Evolutionary conservation across 805 yeast species (phyloP).

Genomic region (Candida argentea): DNA sequence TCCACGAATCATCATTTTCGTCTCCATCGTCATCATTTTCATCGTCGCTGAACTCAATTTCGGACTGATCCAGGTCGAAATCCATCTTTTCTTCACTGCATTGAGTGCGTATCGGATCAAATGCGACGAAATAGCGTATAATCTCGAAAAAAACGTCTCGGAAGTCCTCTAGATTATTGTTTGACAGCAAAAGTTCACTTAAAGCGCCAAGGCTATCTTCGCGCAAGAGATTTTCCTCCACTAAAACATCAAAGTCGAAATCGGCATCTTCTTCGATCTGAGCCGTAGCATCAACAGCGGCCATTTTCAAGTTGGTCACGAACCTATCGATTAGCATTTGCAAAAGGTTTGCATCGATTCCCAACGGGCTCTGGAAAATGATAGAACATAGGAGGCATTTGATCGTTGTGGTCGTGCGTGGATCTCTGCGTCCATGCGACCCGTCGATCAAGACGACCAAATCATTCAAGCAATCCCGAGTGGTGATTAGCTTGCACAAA

Average conservation of each 20-base stretch:
- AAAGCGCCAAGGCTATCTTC: conserved; percentile 40
- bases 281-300: neutral
- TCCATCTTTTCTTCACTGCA: conserved; percentile 19
- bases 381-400: conserved; percentile 5
- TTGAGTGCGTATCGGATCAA: conserved; percentile 18
- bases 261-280: conserved; percentile 13
- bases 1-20: conserved; percentile 45
- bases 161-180: conserved; percentile 5
- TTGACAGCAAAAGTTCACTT: conserved; percentile 18
- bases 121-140: conserved; percentile 15
- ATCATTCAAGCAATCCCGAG: conserved; percentile 2
- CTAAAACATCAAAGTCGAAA: conserved; percentile 34
- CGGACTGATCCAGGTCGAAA: conserved; percentile 8
- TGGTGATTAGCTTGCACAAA: conserved; percentile 16
- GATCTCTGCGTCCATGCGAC: neutral
- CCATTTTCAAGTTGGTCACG: conserved; percentile 2
- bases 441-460: conserved; percentile 1
- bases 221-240: conserved; percentile 36
- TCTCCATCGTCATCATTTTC: conserved; percentile 39
- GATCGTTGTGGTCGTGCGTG: conserved; percentile 1
- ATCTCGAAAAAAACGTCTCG: conserved; percentile 9
- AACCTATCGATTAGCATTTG: conserved; percentile 1
- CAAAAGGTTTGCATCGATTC: conserved; percentile 3
- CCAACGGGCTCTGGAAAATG: conserved; percentile 2
- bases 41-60: conserved; percentile 25